Percentiles rank a stretch among this genome's conserved stretches.
Evolutionary conservation across 1,284 basidiomycete species (phyloP).

Genomic region (Sporisorium scitamineum): DNA sequence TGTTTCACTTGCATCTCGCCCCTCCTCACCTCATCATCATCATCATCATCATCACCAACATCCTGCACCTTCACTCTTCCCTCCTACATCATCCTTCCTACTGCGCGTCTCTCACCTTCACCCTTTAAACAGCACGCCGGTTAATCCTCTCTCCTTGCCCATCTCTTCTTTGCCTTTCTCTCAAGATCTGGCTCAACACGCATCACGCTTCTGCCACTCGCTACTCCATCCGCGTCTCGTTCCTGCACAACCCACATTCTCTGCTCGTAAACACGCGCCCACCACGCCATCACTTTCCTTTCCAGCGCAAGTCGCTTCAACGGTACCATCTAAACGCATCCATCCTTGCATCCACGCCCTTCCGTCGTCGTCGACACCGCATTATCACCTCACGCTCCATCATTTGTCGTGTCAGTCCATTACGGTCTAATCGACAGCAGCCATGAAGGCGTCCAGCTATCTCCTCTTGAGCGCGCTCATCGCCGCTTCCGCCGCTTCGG

Average conservation of each 20-base stretch:
- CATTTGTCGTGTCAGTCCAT: background rate
- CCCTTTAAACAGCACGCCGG: background rate
- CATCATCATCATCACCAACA: background rate
- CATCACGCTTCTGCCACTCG: background rate
- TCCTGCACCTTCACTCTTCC: background rate
- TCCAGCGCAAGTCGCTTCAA: background rate
- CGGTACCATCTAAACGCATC: background rate
- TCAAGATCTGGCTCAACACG: background rate
- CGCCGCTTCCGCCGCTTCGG: conserved; percentile 21
- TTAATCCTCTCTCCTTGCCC: background rate
- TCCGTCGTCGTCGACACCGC: background rate
- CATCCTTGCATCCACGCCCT: background rate
- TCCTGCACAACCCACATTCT: conserved; percentile 8
- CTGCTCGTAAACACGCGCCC: conserved; percentile 9
- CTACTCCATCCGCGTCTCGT: background rate
- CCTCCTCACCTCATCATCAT: background rate
- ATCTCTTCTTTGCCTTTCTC: background rate
- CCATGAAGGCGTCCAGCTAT: conserved; percentile 32
- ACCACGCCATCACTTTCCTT: background rate
- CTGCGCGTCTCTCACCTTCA: background rate
- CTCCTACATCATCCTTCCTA: background rate
- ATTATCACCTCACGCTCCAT: background rate
- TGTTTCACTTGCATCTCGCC: background rate
- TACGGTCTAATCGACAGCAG: background rate
- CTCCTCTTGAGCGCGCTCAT: conserved; percentile 35